Conservation (phyloP, 352 stramenopile genomes). For the Phytophthora cryptogea region DNA sequence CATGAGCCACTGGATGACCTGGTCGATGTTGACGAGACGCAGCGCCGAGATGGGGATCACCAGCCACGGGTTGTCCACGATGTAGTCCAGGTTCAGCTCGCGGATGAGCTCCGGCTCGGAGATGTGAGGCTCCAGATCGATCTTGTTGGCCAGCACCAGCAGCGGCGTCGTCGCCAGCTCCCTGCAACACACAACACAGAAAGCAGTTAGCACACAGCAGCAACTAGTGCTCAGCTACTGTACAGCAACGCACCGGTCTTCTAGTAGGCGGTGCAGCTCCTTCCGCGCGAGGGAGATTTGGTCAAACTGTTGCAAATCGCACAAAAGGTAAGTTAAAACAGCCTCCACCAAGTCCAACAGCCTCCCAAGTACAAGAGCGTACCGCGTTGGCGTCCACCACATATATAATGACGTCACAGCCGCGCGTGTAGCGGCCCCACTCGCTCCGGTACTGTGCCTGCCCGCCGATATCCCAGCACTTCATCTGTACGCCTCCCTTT, state of each 20-base stretch:
- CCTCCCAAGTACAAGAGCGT: constrained; percentile 22
- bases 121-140: constrained; percentile 96
- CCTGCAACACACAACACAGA: constrained; percentile 35
- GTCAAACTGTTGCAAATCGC: constrained; percentile 65
- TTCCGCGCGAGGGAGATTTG: constrained; percentile 95
- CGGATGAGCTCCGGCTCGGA: constrained; percentile 91
- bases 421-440: constrained; percentile 94
- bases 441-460: constrained; percentile 96
- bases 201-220: constrained; percentile 9
- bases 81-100: constrained; percentile 98
- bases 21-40: constrained; percentile 96
- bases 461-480: constrained; percentile 99
- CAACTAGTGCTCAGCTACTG: not conserved
- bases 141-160: constrained; percentile 99
- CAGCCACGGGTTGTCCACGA: constrained; percentile 98
- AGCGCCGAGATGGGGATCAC: constrained; percentile 98
- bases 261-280: constrained; percentile 92
- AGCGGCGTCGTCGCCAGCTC: constrained; percentile 92
- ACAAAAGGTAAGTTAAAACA: constrained; percentile 4
- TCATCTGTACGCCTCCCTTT: constrained; percentile 97
- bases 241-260: constrained; percentile 89
- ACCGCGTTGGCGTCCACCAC: constrained; percentile 97
- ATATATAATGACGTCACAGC: constrained; percentile 99
- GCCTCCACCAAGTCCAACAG: not conserved
- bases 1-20: constrained; percentile 97